Evolutionary conservation across 2,329 filamentous ascomycete species (phyloP), one percentile per base, ranked within the genome.

Genomic region (Cladosporium halotolerans): DNA sequence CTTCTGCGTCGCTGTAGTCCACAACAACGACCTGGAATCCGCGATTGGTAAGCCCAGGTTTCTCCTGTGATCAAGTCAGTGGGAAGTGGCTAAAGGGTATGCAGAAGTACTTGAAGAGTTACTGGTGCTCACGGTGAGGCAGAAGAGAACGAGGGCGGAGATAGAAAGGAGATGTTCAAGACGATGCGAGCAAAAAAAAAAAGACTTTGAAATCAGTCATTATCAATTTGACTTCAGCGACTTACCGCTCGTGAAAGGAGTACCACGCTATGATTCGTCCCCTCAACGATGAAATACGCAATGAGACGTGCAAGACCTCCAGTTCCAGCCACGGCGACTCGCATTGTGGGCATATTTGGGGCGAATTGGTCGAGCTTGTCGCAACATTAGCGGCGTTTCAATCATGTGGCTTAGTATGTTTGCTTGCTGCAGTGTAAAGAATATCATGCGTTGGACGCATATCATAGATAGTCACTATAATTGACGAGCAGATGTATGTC

Each of bases 1-100:
- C 77, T 1, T 77, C 72, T 32, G 76, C 68, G 57, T 82, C 73
- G 57, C 75, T 69, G 66, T 89, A 90, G 71, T 89, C 76, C n/a
- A 89, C 83, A 39, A 81, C 73, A 53, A 82, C 74, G 44, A 88
- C 81, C 67, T 89, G 85, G 60, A 85, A 84, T 43, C 77, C 80
- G 55, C 77, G 74, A 10, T 72, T 66, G 43, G 74, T 73, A 52
- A 84, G 76, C 55, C 79, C 76, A 36, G 79, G 73, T 60, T 82
- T 79, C 43, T 69, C 63, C 82, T 85, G 52, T 52, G 11, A 32
- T n/a, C 13, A 28, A 10, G 23, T 28, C 23, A 16, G 10, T n/a
- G 9, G 44, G 18, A 6, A 43, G 7, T 18, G 16, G 6, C 7
- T 18, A 16, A 43, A 13, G 41, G 6, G n/a, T 18, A 31, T 34